Base-by-base conservation (phyloP, 495 filamentous ascomycete species). In the Rhypophila decipiens region DNA sequence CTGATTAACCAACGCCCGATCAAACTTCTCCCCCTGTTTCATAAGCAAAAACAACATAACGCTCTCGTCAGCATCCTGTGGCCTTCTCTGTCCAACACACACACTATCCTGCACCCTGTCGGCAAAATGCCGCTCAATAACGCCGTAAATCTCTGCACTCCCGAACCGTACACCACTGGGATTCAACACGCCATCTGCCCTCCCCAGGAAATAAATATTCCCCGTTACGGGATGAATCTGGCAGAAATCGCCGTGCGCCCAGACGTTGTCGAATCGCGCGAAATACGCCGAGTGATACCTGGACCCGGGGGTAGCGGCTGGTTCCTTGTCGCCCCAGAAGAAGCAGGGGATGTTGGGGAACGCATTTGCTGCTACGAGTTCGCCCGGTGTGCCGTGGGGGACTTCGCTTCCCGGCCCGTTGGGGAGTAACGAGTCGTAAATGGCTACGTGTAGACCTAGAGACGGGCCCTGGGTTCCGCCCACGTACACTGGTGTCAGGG, bases 111-210 rank as follows among this genome's bases (percentile, higher is more conserved):
- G 67, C 13, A 90, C 65, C 37, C 72, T 64, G 15, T 77, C 63
- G 0, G 77, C 64, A 54, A 89, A 88, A 44, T 76, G 61, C 39
- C 72, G 68, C 60, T 91, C 87, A 19, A 90, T 63, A 3, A 89
- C 83, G 17, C 70, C 69, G 64, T 91, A 91, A 38, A 91, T 83
- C 63, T 91, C 87, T 5, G 88, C 85, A 35, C 80, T 85, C 13
- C 90, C 90, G 54, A 96, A 96, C 27, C 90, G 71, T 9, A 96
- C 87, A 0, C 90, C 90, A 9, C 76, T 80, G 0, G 90, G 90
- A 64, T 96, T 96, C 23, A 96, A 68, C 34, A 95, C 88, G 4
- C 90, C 90, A 57, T 96, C 90, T 18, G 89, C 90, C 42, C 90
- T 79, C 33, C 90, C 90, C 36, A 86, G 76, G 59, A 91, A 84